These are phyloP conservation scores for Hymenoscyphus occultus DNA, from an alignment of 2,329 filamentous ascomycete species.

Conservation along the genomic window DNA sequence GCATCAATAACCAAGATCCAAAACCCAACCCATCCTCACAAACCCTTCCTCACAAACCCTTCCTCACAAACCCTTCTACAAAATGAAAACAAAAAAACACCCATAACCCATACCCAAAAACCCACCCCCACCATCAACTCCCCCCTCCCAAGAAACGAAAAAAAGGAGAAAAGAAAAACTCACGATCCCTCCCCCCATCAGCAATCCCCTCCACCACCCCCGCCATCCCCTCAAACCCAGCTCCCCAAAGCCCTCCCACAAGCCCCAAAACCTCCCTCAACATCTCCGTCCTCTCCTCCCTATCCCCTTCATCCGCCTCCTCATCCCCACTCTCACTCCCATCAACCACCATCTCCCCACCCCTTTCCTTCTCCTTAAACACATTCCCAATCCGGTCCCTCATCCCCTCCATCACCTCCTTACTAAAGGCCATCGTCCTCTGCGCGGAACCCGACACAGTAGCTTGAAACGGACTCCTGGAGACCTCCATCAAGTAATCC, in stretches of 20 bases:
- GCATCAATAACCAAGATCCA: too few species aligned
- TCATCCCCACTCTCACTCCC: slow-evolving; percentile 15
- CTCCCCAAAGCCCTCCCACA: slow-evolving; percentile 41
- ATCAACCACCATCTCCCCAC: slow-evolving; percentile 20
- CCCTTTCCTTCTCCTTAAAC: slow-evolving; percentile 23
- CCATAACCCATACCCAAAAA: too few species aligned
- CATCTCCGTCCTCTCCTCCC: slow-evolving; percentile 28
- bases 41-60: too few species aligned
- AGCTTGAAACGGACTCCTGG: too few species aligned
- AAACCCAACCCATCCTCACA: too few species aligned
- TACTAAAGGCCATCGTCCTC: neutral
- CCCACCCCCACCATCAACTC: too few species aligned
- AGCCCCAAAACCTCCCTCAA: slow-evolving; percentile 25
- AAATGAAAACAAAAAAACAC: neutral
- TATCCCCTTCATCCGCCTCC: slow-evolving; percentile 24
- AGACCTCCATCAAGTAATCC: neutral
- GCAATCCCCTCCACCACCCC: slow-evolving; percentile 50
- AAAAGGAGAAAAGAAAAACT: slow-evolving; percentile 28
- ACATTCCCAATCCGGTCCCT: slow-evolving; percentile 22
- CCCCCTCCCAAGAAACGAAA: neutral
- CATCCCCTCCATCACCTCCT: slow-evolving; percentile 21
- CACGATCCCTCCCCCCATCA: slow-evolving; percentile 55
- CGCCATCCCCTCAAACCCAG: slow-evolving; percentile 44
- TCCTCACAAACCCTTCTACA: too few species aligned
- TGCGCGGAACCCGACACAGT: too few species aligned